These are phyloP conservation scores for Phytophthora pluvialis DNA, from an alignment of 352 stramenopile genomes.

Conservation along the genomic window DNA sequence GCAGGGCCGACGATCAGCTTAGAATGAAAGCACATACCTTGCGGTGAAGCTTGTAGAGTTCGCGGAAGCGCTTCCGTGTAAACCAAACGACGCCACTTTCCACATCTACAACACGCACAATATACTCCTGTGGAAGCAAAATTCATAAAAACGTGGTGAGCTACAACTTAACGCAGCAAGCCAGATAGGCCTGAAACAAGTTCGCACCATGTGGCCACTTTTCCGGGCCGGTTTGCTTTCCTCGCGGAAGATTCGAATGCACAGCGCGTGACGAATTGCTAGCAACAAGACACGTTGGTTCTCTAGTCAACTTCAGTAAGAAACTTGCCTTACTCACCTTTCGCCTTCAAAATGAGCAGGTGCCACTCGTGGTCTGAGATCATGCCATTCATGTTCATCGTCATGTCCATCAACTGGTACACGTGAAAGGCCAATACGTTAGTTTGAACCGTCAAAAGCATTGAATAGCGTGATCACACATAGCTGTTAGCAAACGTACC, in stretches of 20 bases:
- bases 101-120: slow-evolving; percentile 85
- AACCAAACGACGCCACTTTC: slow-evolving; percentile 89
- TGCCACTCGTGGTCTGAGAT: slow-evolving; percentile 91
- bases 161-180: background rate
- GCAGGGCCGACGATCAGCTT: background rate
- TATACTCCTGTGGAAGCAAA: slow-evolving; percentile 66
- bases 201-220: slow-evolving; percentile 71
- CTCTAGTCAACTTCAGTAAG: background rate
- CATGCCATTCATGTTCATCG: slow-evolving; percentile 84
- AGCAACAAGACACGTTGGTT: slow-evolving; percentile 6
- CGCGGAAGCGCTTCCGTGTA: slow-evolving; percentile 80
- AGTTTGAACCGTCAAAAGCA: background rate
- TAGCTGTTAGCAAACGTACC: slow-evolving; percentile 40
- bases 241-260: slow-evolving; percentile 80
- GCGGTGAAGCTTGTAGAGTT: slow-evolving; percentile 84
- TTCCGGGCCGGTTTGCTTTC: slow-evolving; percentile 53
- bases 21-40: slow-evolving; percentile 50
- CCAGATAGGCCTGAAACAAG: background rate
- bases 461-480: background rate
- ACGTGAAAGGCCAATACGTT: slow-evolving; percentile 1
- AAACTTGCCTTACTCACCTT: slow-evolving; percentile 44
- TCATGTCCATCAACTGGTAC: slow-evolving; percentile 76
- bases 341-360: slow-evolving; percentile 79
- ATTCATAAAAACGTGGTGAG: slow-evolving; percentile 5
- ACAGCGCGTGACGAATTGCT: slow-evolving; percentile 84